Evolutionary conservation across 2,329 filamentous ascomycete species (phyloP), one percentile per base, ranked within the genome.

Genomic region (Talaromyces sp.): DNA sequence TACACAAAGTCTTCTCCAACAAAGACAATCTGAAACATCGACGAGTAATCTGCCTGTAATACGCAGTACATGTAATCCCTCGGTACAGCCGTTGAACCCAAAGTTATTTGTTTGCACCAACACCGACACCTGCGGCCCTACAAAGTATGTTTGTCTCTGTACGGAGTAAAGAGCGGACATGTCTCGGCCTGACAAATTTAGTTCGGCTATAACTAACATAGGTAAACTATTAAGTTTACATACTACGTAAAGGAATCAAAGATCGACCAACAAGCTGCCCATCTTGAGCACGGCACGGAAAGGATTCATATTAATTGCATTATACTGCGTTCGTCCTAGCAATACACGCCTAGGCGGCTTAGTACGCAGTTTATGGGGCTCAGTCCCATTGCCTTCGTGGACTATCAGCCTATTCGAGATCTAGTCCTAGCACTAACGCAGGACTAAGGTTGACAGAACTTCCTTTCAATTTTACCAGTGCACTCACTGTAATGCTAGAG

Each of bases 341-440:
- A 31, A 31, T 31, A 31, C 27, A 31, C 27, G 27, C 27, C 27
- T 6, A 16, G 39, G 14, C 10, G 19, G 24, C 19, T 24, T 47
- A 47, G 13, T 48, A 9, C 24, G 47, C 27, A 16, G 13, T 19
- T 50, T 31, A 27, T 31, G 24, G 47, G 4, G 48, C 58, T 60
- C 45, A 60, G n/a, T 22, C 16, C 27, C 27, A 7, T 31, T 31
- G 27, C 27, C 27, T 33, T 13, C 13, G 31, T 60, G 5, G 16
- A 19, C 24, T 60, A 45, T 27, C 24, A 60, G 57, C 39, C 24
- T 16, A 24, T 41, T 58, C 39, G 39, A 27, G 10, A 33, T 33
- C 14, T 61, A 61, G 60, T 22, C 31, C 60, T 27, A n/a, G 13
- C 60, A 56, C 60, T 62, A 62, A 62, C 19, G 60, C 60, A 56